Evolutionary conservation across 2,329 filamentous ascomycete genomes (phyloP).

Genomic region (Fusarium tuaranense): DNA sequence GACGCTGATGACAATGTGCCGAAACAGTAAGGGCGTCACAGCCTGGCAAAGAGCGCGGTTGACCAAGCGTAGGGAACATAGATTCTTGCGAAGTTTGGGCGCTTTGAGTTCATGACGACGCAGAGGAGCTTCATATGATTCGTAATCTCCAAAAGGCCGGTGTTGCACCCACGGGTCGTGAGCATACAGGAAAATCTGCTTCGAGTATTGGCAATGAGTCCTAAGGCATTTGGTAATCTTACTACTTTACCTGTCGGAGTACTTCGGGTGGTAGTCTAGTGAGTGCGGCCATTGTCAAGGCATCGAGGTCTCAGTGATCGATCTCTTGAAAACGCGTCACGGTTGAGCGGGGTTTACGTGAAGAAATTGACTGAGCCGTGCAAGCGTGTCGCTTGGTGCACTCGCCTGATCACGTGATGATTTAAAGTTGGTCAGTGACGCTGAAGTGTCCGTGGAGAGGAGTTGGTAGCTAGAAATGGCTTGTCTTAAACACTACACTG

Average conservation of each 20-base stretch:
- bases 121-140: background rate
- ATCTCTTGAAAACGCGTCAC: background rate
- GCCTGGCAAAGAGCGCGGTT: background rate
- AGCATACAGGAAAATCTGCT: background rate
- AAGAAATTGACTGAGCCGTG: no score
- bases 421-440: no score
- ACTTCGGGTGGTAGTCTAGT: background rate
- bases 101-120: background rate
- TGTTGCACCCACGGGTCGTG: background rate
- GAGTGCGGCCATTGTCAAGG: background rate
- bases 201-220: background rate
- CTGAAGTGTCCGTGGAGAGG: no score
- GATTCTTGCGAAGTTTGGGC: background rate
- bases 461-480: no score
- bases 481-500: no score
- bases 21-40: background rate
- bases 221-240: background rate
- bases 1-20: background rate
- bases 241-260: background rate
- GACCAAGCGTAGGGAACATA: background rate
- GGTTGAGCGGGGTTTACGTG: background rate
- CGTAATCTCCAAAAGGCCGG: background rate
- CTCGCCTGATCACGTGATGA: no score
- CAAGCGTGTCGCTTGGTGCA: no score
- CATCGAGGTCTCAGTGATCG: background rate